Percentiles rank a stretch among this genome's conserved stretches.
phyloP scores from a whole-genome alignment of 2,329 filamentous ascomycete species.

The Stachybotrys chartarum region DNA sequence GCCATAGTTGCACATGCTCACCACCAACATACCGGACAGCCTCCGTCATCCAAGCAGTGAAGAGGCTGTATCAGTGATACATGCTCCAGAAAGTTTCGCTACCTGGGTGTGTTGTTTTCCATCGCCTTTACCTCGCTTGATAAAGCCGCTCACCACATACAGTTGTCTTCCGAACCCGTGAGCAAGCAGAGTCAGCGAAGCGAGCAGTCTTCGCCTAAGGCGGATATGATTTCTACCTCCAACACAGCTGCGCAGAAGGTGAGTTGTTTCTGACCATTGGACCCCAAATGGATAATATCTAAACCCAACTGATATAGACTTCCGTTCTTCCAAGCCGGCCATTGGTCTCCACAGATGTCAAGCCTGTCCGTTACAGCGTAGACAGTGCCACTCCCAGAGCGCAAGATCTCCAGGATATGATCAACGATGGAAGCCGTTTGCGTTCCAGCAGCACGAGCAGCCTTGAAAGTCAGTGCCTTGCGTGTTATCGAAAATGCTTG shows the following conservation, averaged over 20 bases:
- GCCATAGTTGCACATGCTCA: slow-evolving; percentile 41
- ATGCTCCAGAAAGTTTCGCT: slow-evolving; percentile 76
- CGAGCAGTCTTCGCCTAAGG: slow-evolving; percentile 28
- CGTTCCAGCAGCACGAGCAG: slow-evolving; percentile 66
- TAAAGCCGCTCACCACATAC: slow-evolving; percentile 10
- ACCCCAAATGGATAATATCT: background rate
- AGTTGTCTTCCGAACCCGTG: slow-evolving; percentile 36
- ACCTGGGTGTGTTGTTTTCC: slow-evolving; percentile 56
- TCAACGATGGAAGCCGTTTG: slow-evolving; percentile 44
- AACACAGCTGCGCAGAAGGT: slow-evolving; percentile 17
- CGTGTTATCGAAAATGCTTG: background rate
- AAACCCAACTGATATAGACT: slow-evolving; percentile 7
- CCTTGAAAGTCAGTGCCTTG: slow-evolving; percentile 57
- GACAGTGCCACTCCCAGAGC: slow-evolving; percentile 73
- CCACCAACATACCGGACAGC: slow-evolving; percentile 49
- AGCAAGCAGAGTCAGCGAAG: slow-evolving; percentile 25
- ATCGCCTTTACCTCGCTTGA: background rate
- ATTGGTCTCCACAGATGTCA: slow-evolving; percentile 68
- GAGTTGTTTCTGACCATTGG: background rate
- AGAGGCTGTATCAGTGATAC: slow-evolving; percentile 83
- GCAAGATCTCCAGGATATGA: slow-evolving; percentile 72
- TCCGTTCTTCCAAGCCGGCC: slow-evolving; percentile 48
- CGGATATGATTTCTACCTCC: slow-evolving; percentile 20
- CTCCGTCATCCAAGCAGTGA: slow-evolving; percentile 58
- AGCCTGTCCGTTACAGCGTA: slow-evolving; percentile 55